These are phyloP conservation scores for Elsinoe perseae DNA, from an alignment of 2,329 filamentous ascomycete species.

Conservation along the genomic window DNA sequence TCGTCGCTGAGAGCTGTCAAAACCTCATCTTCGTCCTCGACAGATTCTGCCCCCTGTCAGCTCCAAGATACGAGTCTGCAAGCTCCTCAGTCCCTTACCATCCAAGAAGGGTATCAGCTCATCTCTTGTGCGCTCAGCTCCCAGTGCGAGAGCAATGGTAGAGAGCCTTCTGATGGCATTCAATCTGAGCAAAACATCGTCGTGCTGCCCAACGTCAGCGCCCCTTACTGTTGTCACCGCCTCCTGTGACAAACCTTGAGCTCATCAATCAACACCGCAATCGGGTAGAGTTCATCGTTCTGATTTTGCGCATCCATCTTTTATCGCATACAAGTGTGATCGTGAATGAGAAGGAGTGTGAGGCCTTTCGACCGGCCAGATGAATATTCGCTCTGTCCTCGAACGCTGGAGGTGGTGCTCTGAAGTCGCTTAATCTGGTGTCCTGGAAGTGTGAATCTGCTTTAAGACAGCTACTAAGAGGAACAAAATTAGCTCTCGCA, in stretches of 20 bases:
- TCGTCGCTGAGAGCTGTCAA: constrained; percentile 95
- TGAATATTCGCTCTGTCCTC: constrained; percentile 6
- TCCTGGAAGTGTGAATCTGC: not conserved
- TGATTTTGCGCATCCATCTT: constrained; percentile 85
- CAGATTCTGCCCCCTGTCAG: constrained; percentile 64
- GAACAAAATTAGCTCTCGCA: not conserved
- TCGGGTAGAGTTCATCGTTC: constrained; percentile 98
- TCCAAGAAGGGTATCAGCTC: constrained; percentile 99
- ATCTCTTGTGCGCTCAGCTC: constrained; percentile 91
- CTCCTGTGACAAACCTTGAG: constrained; percentile 65
- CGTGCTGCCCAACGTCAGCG: constrained; percentile 56
- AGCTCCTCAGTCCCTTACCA: constrained; percentile 55
- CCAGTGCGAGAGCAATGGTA: constrained; percentile 92
- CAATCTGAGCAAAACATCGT: constrained; percentile 93
- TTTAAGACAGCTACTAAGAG: not conserved
- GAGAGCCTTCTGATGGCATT: constrained; percentile 98
- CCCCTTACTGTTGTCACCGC: not conserved
- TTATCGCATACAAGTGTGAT: constrained; percentile 9
- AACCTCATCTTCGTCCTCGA: constrained; percentile 98
- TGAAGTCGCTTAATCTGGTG: not conserved
- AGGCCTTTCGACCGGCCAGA: constrained; percentile 6
- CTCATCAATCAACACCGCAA: constrained; percentile 99
- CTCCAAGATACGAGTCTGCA: not conserved
- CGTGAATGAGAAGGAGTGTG: constrained; percentile 22
- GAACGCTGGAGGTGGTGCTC: not conserved